These are phyloP conservation scores for Colletotrichum camelliae DNA, from an alignment of 2,329 filamentous ascomycete genomes.

Conservation along the genomic window DNA sequence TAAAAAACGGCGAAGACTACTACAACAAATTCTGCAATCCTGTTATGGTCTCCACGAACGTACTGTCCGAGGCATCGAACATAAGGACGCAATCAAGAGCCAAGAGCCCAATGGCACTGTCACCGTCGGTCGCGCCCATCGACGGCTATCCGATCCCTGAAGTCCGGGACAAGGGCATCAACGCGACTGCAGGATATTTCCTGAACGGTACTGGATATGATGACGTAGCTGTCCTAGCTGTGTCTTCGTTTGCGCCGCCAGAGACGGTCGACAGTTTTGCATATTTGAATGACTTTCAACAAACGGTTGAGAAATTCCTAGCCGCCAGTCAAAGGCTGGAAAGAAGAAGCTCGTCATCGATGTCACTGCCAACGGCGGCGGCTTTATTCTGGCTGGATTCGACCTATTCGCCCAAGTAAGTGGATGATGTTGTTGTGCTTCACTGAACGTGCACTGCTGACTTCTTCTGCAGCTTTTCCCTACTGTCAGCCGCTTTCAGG, in stretches of 20 bases:
- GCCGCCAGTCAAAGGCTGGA: slow-evolving; percentile 42
- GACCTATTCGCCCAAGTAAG: slow-evolving; percentile 60
- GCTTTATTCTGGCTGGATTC: slow-evolving; percentile 62
- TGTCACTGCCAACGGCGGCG: slow-evolving; percentile 62
- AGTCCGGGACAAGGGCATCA: slow-evolving; percentile 30
- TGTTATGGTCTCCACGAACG: background rate
- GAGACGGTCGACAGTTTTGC: slow-evolving; percentile 20
- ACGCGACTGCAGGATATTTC: slow-evolving; percentile 37
- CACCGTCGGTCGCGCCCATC: slow-evolving; percentile 18
- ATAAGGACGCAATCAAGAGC: background rate
- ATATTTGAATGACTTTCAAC: slow-evolving; percentile 34
- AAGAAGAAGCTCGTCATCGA: slow-evolving; percentile 68
- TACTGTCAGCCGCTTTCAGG: slow-evolving; percentile 50
- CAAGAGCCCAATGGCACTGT: background rate
- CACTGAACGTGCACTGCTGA: background rate
- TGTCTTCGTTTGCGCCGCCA: slow-evolving; percentile 29
- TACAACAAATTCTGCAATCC: slow-evolving; percentile 40
- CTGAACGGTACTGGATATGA: slow-evolving; percentile 38
- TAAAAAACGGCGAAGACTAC: slow-evolving; percentile 38
- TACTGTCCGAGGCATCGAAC: background rate
- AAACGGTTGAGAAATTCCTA: slow-evolving; percentile 32
- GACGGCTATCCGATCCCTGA: slow-evolving; percentile 34
- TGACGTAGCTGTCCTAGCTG: slow-evolving; percentile 36
- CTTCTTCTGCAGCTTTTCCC: slow-evolving; percentile 49
- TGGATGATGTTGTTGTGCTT: slow-evolving; percentile 47